Percentiles rank a stretch among this genome's conserved stretches.
phyloP scores from a whole-genome alignment of 148 eudicot genomes.

The Chenopodium formosanum region DNA sequence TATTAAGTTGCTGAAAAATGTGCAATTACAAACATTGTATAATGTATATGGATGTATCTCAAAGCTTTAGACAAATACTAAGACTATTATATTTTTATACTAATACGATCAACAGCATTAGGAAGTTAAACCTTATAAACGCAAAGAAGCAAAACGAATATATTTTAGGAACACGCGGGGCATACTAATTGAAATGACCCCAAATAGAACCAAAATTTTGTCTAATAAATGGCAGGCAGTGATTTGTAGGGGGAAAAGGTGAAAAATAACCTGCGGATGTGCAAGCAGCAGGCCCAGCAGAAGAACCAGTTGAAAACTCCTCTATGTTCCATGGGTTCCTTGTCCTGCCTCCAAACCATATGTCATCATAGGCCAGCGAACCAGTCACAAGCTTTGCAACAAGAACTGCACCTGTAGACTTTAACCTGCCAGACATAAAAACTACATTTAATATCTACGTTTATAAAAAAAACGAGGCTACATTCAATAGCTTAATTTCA shows the following conservation, averaged over 20 bases:
- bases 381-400: constrained; percentile 82
- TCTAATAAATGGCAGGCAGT: neutral
- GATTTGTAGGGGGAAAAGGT: no score
- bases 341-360: constrained; percentile 94
- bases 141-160: neutral
- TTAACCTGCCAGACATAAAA: constrained; percentile 47
- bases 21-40: no score
- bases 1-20: neutral
- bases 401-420: constrained; percentile 84
- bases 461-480: neutral
- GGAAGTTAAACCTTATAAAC: neutral
- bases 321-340: constrained; percentile 97
- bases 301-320: constrained; percentile 85
- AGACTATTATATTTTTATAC: neutral
- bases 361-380: constrained; percentile 85
- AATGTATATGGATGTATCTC: neutral
- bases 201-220: neutral
- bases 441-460: no score
- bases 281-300: constrained; percentile 89
- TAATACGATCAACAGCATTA: neutral
- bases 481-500: neutral
- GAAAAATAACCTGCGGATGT: constrained; percentile 75
- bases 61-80: neutral
- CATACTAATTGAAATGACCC: neutral
- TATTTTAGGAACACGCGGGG: neutral